Evolutionary conservation across 176 grass and related monocot genomes (phyloP).

Genomic region (Tillandsia fasciculata): DNA sequence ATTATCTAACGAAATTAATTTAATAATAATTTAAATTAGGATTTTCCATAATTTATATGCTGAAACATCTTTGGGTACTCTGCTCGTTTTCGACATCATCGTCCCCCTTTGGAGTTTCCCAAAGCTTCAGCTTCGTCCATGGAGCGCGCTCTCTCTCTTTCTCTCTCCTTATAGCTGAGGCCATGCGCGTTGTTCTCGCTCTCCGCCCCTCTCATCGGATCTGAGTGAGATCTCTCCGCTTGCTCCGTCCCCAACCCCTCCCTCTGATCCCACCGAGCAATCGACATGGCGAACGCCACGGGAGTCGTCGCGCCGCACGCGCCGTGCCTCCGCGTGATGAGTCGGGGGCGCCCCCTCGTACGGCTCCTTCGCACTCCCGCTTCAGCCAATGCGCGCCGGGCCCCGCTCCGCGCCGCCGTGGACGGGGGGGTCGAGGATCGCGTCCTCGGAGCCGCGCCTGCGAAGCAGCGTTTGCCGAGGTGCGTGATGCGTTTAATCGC

Average conservation of each 20-base stretch:
- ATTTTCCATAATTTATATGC: background rate
- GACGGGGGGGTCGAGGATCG: slow-evolving; percentile 18
- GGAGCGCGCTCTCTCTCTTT: background rate
- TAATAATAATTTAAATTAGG: too few species aligned
- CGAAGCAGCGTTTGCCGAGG: slow-evolving; percentile 29
- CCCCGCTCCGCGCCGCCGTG: slow-evolving; percentile 9
- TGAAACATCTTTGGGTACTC: background rate
- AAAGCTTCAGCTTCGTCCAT: background rate
- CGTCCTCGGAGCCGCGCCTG: slow-evolving; percentile 5
- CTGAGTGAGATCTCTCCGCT: background rate
- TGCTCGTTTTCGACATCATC: background rate
- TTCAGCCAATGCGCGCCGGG: slow-evolving; percentile 10
- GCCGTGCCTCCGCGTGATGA: background rate
- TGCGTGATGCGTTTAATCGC: background rate
- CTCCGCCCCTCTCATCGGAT: background rate
- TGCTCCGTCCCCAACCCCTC: background rate
- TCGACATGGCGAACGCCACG: slow-evolving; percentile 10
- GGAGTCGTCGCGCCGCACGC: slow-evolving; percentile 14
- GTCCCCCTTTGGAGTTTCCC: background rate
- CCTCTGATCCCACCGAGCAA: background rate
- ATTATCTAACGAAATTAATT: too few species aligned
- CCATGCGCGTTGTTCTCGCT: background rate
- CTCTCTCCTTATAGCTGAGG: background rate
- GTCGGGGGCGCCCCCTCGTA: background rate
- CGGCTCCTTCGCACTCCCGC: slow-evolving; percentile 13